These are phyloP conservation scores for Ogataea paraovalis DNA, from an alignment of 805 yeast species.

Conservation along the genomic window DNA sequence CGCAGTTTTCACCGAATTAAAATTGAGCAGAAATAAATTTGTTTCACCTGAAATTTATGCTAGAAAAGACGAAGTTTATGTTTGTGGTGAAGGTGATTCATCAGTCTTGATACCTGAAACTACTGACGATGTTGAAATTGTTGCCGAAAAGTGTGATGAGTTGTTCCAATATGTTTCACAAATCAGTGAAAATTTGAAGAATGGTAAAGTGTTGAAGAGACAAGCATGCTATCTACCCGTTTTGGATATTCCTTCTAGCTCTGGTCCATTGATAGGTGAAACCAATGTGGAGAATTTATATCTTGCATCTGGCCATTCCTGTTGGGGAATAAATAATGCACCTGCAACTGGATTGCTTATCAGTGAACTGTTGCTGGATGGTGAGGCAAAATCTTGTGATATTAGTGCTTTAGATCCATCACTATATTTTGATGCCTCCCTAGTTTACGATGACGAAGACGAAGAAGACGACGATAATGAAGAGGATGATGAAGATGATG, in stretches of 20 bases:
- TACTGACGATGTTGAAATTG: slow-evolving; percentile 89
- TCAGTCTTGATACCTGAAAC: slow-evolving; percentile 89
- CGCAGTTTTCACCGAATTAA: slow-evolving; percentile 90
- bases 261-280: slow-evolving; percentile 93
- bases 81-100: slow-evolving; percentile 96
- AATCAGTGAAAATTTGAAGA: slow-evolving; percentile 61
- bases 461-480: slow-evolving; percentile 27
- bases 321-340: slow-evolving; percentile 99
- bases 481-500: slow-evolving; percentile 20
- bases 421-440: slow-evolving; percentile 72
- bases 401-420: slow-evolving; percentile 82
- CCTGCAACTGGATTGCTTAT: slow-evolving; percentile 94
- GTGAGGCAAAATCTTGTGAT: slow-evolving; percentile 72
- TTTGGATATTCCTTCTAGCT: slow-evolving; percentile 82
- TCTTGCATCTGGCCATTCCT: slow-evolving; percentile 90
- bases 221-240: slow-evolving; percentile 98
- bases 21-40: slow-evolving; percentile 59
- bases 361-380: slow-evolving; percentile 84
- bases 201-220: slow-evolving; percentile 71
- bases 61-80: slow-evolving; percentile 90
- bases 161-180: slow-evolving; percentile 77
- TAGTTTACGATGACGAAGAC: slow-evolving; percentile 33
- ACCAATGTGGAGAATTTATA: slow-evolving; percentile 78
- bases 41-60: slow-evolving; percentile 95
- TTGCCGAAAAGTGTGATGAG: slow-evolving; percentile 82